Percentiles rank a stretch among this genome's conserved stretches.
These are phyloP conservation scores for Eustoma russellianum DNA, from an alignment of 257 asterid genomes.

Conservation along the genomic window DNA sequence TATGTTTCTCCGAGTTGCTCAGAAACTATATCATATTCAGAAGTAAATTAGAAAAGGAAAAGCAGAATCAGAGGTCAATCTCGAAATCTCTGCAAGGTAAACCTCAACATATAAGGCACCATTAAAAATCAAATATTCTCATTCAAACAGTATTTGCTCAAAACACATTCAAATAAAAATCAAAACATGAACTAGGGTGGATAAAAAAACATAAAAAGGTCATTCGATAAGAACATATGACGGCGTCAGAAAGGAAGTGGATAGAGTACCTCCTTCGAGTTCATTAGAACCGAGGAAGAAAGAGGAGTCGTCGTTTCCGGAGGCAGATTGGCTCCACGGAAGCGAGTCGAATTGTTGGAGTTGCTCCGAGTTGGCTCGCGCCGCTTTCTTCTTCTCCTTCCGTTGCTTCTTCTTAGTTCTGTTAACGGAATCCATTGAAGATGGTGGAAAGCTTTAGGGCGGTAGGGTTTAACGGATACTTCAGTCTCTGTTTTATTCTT, in stretches of 20 bases:
- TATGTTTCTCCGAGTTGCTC: too few relatives aligned
- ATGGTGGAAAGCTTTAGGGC: too few relatives aligned
- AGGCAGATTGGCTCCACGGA: constrained; percentile 57
- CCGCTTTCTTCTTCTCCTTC: constrained; percentile 41
- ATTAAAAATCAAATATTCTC: too few relatives aligned
- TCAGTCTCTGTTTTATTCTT: neutral
- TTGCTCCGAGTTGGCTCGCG: constrained; percentile 32
- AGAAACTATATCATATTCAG: too few relatives aligned
- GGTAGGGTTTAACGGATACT: constrained; percentile 20
- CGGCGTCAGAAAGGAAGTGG: neutral
- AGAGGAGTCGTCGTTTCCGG: constrained; percentile 36
- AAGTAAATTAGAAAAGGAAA: neutral
- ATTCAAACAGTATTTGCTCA: too few relatives aligned
- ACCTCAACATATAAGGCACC: neutral
- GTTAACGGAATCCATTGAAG: constrained; percentile 37
- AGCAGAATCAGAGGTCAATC: neutral
- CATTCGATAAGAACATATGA: neutral
- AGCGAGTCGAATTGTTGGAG: constrained; percentile 49
- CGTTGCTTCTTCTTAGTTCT: constrained; percentile 15
- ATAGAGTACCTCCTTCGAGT: constrained; percentile 61
- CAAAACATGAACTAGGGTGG: neutral
- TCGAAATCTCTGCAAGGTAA: neutral
- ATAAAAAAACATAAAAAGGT: neutral
- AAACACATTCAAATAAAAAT: neutral
- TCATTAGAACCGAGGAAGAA: constrained; percentile 64